phyloP scores from a whole-genome alignment of 1,284 basidiomycete species.

The Spongiforma sp. region DNA sequence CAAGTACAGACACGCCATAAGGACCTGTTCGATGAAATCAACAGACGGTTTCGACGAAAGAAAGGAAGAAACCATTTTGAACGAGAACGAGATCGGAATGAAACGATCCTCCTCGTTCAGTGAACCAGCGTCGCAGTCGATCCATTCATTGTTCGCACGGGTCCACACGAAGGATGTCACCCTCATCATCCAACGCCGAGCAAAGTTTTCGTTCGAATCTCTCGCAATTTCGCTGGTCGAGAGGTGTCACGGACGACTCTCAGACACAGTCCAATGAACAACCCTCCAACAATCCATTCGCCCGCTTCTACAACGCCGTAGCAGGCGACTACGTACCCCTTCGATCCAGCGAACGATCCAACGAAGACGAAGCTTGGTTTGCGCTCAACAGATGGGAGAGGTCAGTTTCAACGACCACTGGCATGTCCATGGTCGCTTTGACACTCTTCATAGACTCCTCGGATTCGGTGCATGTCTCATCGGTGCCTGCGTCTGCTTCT shows the following conservation, averaged over 20 bases:
- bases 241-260: slow-evolving; percentile 76
- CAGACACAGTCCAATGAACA: slow-evolving; percentile 43
- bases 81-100: too few species aligned
- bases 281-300: slow-evolving; percentile 62
- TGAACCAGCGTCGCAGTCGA: too few species aligned
- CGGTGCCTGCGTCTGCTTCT: slow-evolving; percentile 94
- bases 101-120: too few species aligned
- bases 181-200: too few species aligned
- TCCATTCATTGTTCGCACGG: too few species aligned
- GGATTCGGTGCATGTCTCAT: slow-evolving; percentile 93
- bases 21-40: slow-evolving; percentile 36
- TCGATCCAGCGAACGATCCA: slow-evolving; percentile 80
- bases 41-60: too few species aligned
- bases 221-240: slow-evolving; percentile 87
- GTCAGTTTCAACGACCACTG: slow-evolving; percentile 44
- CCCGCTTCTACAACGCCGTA: slow-evolving; percentile 77
- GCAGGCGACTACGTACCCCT: slow-evolving; percentile 89
- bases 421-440: not conserved
- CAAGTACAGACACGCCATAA: slow-evolving; percentile 64
- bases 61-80: too few species aligned
- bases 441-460: slow-evolving; percentile 65
- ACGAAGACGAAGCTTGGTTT: slow-evolving; percentile 98
- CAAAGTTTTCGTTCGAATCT: slow-evolving; percentile 72
- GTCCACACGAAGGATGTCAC: too few species aligned
- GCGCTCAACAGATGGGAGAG: slow-evolving; percentile 91